These are phyloP conservation scores for Penicillium brasilianum DNA, from an alignment of 2,329 filamentous ascomycete genomes.

Conservation along the genomic window DNA sequence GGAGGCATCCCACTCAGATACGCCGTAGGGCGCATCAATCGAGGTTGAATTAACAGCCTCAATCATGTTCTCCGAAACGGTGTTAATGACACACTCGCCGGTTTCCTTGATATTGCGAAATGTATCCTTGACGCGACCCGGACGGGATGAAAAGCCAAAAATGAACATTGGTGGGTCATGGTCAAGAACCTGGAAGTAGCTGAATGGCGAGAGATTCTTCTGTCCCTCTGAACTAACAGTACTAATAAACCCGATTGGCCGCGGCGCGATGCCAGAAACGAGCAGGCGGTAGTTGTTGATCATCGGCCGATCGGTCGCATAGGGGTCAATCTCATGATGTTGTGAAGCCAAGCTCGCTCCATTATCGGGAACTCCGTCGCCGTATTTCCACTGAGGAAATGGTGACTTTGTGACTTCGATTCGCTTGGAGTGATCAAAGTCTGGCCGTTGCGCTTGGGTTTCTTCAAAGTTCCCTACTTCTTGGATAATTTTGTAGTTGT, in stretches of 20 bases:
- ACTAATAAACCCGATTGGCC: conserved; percentile 71
- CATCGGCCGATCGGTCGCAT: conserved; percentile 68
- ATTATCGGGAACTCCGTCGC: conserved; percentile 26
- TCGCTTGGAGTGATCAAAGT: conserved; percentile 36
- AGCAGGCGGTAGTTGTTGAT: conserved; percentile 86
- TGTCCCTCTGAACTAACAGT: conserved; percentile 65
- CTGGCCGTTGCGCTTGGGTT: conserved; percentile 40
- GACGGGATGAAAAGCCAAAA: conserved; percentile 62
- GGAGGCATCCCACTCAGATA: conserved; percentile 78
- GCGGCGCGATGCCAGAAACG: conserved; percentile 78
- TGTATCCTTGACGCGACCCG: conserved; percentile 72
- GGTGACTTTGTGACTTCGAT: conserved; percentile 44
- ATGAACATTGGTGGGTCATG: conserved; percentile 85
- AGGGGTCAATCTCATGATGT: conserved; percentile 75
- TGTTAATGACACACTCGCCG: conserved; percentile 80
- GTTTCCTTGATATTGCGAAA: conserved; percentile 72
- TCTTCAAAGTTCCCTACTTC: conserved; percentile 34
- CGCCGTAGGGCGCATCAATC: conserved; percentile 76
- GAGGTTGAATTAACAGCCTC: conserved; percentile 82
- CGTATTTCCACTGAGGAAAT: conserved; percentile 40
- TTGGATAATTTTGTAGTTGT: conserved; percentile 30
- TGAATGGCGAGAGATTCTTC: conserved; percentile 80
- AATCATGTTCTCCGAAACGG: conserved; percentile 79
- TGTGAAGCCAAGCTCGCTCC: conserved; percentile 16
- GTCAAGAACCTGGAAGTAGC: conserved; percentile 78